Base-by-base conservation (phyloP, 2,329 filamentous ascomycete species). In the Corinectria fuckeliana region DNA sequence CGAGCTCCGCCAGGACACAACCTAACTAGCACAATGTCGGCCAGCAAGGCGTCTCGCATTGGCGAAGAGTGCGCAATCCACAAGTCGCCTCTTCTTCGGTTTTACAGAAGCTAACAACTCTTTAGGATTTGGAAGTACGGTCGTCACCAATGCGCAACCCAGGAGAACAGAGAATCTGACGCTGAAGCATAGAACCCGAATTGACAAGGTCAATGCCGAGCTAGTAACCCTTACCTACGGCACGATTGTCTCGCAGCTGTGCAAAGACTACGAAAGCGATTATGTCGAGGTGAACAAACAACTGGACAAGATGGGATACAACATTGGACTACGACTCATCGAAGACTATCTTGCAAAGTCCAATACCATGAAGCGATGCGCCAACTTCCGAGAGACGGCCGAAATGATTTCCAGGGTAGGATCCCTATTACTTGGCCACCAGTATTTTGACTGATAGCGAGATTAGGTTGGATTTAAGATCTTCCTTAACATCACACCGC, bases 231-330 rank as follows among this genome's bases (percentile, higher is more conserved):
- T 99, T 71, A 99, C 95, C 28, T 99, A 99, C 77, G 95, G 95
- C 73, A 98, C 95, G 21, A 96, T 99, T 64, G 95, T 99, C 57
- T 91, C 93, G 57, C 94, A 98, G 76, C 83, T 99, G 66, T 98
- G 94, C 81, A 94, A 94, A 77, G 95, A 99, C 81, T 97, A 94
- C 75, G 93, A 97, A 70, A 89, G 87, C 71, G 92, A 98, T 79
- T 99, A 99, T 75, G 82, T 87, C 50, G 93, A 98, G 76, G 94
- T 99, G 74, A 99, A 99, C 80, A 93, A 94, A 76, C 95, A 99
- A 76, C 85, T 99, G 42, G 95, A 99, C 75, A 96, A 94, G 80
- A 99, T 99, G 95, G 95, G 95, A 55, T 97, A 98, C 80, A 98
- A 98, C 72, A 99, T 99, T 65, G 95, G 95, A 25, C 83, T 98